phyloP scores from a whole-genome alignment of 169 alveolate species.

The Plasmodium coatneyi region DNA sequence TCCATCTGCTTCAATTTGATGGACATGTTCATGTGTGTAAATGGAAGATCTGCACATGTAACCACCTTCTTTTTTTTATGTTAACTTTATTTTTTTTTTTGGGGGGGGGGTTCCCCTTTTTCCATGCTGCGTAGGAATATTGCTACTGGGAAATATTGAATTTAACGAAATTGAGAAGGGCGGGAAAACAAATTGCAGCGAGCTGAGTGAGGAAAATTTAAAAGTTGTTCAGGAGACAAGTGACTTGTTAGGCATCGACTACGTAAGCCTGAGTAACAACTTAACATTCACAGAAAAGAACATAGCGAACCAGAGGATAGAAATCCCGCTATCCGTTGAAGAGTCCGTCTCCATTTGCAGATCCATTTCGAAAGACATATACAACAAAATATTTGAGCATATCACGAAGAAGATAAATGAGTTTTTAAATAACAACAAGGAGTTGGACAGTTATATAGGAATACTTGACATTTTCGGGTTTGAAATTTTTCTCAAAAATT shows the following conservation, averaged over 20 bases:
- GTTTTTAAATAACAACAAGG: constrained; percentile 82
- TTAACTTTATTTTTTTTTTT: no score
- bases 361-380: constrained; percentile 87
- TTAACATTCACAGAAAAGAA: constrained; percentile 78
- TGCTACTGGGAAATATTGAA: constrained; percentile 85
- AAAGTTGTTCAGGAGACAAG: constrained; percentile 69
- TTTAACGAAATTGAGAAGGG: constrained; percentile 79
- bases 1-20: background rate
- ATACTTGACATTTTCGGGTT: constrained; percentile 99
- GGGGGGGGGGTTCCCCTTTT: background rate
- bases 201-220: constrained; percentile 60
- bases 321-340: constrained; percentile 78
- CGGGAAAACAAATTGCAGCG: constrained; percentile 79
- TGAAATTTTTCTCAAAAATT: constrained; percentile 96
- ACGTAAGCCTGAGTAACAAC: constrained; percentile 60
- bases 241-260: constrained; percentile 78
- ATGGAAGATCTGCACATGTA: background rate
- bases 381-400: constrained; percentile 84
- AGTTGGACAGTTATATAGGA: constrained; percentile 90
- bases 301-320: constrained; percentile 81
- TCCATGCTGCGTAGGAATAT: constrained; percentile 67
- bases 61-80: background rate
- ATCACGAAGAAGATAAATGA: constrained; percentile 83
- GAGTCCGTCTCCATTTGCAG: constrained; percentile 80
- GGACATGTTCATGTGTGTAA: background rate